Evolutionary conservation across 2,329 filamentous ascomycete genomes (phyloP).

Genomic region (Penicillium sp.): DNA sequence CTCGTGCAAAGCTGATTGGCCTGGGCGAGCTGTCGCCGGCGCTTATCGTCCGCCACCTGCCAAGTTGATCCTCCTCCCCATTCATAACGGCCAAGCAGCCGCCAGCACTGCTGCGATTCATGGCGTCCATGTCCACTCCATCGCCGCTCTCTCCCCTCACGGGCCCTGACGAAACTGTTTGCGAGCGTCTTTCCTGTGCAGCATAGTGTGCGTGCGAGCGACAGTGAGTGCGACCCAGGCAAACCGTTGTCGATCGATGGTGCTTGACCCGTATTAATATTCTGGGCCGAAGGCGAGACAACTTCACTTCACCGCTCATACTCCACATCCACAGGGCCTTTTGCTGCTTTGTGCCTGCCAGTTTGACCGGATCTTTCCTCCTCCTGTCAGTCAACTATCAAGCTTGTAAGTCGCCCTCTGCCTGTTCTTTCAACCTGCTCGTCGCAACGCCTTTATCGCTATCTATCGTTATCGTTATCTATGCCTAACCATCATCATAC

Average conservation of each 20-base stretch:
- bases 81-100: neutral
- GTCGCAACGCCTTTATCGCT: neutral
- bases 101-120: neutral
- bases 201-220: neutral
- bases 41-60: slow-evolving; percentile 7
- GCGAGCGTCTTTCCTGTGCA: neutral
- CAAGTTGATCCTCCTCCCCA: neutral
- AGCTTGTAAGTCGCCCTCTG: neutral
- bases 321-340: slow-evolving; percentile 6
- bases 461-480: neutral
- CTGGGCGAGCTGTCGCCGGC: neutral
- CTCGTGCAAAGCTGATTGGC: slow-evolving; percentile 11
- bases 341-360: neutral
- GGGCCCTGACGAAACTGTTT: neutral
- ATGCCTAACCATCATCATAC: neutral
- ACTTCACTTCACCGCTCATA: slow-evolving; percentile 6
- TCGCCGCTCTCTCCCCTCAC: neutral
- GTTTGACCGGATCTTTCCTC: neutral
- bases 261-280: neutral
- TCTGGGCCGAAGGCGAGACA: neutral
- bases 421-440: neutral
- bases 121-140: neutral
- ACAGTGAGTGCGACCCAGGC: neutral
- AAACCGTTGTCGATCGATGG: slow-evolving; percentile 1
- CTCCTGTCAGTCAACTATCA: neutral